A percentile compares a stretch with the other conserved stretches of the same genome.
Conservation (phyloP, 495 filamentous ascomycete species). For the Podospora pseudocomata region DNA sequence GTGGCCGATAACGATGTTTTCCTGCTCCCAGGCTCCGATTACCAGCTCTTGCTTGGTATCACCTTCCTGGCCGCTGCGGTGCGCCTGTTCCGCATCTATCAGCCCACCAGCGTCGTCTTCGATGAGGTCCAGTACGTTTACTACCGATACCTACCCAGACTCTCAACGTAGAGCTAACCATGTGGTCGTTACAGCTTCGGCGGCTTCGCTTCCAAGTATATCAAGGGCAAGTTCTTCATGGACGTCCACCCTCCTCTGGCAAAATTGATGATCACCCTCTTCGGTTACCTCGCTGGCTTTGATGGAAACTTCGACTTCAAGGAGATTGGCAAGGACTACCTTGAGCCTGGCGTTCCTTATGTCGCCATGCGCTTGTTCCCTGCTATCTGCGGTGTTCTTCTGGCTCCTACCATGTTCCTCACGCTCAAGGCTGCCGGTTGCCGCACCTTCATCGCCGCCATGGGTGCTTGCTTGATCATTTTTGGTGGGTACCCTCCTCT, state of each 20-base stretch:
- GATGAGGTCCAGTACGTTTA: conserved; percentile 89
- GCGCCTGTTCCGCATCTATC: conserved; percentile 91
- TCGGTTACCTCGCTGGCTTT: conserved; percentile 93
- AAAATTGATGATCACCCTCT: conserved; percentile 91
- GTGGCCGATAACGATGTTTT: conserved; percentile 69
- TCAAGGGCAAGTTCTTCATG: conserved; percentile 99
- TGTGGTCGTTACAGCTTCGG: conserved; percentile 65
- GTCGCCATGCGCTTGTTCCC: conserved; percentile 96
- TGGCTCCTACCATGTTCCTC: conserved; percentile 88
- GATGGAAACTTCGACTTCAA: conserved; percentile 97
- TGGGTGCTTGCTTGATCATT: conserved; percentile 82
- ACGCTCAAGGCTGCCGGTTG: conserved; percentile 90
- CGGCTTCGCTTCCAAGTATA: conserved; percentile 96
- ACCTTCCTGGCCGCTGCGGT: conserved; percentile 75
- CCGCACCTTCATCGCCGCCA: conserved; percentile 71
- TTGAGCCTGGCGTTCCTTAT: conserved; percentile 92
- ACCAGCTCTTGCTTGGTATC: conserved; percentile 65
- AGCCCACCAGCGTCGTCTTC: conserved; percentile 94
- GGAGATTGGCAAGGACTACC: conserved; percentile 97
- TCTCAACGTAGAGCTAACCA: background rate
- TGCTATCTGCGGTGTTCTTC: conserved; percentile 78
- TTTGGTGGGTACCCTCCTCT: conserved; percentile 62
- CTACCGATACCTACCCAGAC: background rate
- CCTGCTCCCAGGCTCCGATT: conserved; percentile 74
- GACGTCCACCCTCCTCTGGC: conserved; percentile 98